Base-by-base conservation (phyloP, 306 rosid genomes). In the Glycine latifolia region DNA sequence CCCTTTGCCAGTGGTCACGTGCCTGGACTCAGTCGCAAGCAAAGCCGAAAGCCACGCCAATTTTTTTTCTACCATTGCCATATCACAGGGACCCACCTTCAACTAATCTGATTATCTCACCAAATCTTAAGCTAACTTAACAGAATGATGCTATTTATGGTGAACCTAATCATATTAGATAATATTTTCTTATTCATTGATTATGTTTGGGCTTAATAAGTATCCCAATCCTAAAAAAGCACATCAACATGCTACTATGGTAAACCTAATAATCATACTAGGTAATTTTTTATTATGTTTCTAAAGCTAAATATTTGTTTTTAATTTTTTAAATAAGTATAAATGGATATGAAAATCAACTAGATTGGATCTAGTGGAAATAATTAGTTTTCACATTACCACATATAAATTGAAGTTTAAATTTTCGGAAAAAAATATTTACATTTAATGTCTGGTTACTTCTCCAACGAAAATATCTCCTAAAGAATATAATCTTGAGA, bases 101-200 rank as follows among this genome's bases (percentile, higher is more conserved):
- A 77, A 66, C 86, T 33, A 84, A 88, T 86, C 71, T 9, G 8
- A 50, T 80, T 74, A 59, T 68, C 13, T 76, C 62, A 71, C 73
- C 85, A 52, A 43, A 65, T 65, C 62, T 49, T 43, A 37, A 3
- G 10, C 65, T 37, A 16, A 8, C 4, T 15, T 71, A 66, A 67
- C 77, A 79, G 59, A 84, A 73, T 79, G 77, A 84, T 84, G 67
- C 37, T n/a, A 49, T 49, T 2, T 16, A 82, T 9, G 8, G 39
- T 72, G 77, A 76, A 81, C 85, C 88, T 63, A 86, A 86, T 49
- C 83, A 20, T 84, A 75, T 73, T 5, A 8, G 0, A 6, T 7
- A 46, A 70, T 48, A 4, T 69, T 69, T 68, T 69, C 56, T 12
- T 2, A 17, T 20, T 69, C 69, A 11, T 56, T 58, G 5, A 16